These are phyloP conservation scores for Tagetes erecta DNA, from an alignment of 129 eudicot species.

Conservation along the genomic window DNA sequence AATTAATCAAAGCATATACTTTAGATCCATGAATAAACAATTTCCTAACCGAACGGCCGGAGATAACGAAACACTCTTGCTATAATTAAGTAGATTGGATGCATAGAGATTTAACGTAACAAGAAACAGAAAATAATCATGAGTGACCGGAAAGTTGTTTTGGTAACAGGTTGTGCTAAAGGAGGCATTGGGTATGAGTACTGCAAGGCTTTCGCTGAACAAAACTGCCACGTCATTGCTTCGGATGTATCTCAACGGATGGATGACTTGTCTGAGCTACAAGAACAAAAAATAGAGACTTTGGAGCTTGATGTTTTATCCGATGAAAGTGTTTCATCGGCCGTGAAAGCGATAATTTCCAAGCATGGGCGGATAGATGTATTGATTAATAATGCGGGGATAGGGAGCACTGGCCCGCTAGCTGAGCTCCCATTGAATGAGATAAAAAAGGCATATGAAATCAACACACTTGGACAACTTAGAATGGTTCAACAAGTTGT, in stretches of 20 bases:
- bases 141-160: slow-evolving; percentile 53
- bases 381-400: slow-evolving; percentile 71
- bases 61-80: slow-evolving; percentile 8
- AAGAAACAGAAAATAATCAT: slow-evolving; percentile 21
- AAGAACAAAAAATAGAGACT: slow-evolving; percentile 45
- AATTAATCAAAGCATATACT: slow-evolving; percentile 36
- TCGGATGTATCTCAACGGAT: slow-evolving; percentile 55
- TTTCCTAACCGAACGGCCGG: slow-evolving; percentile 8
- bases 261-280: slow-evolving; percentile 45
- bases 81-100: slow-evolving; percentile 18
- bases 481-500: slow-evolving; percentile 72
- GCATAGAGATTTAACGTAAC: background rate
- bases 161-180: slow-evolving; percentile 79
- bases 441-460: slow-evolving; percentile 56
- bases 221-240: slow-evolving; percentile 65
- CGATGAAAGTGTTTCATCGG: slow-evolving; percentile 56
- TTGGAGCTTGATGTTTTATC: slow-evolving; percentile 71
- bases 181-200: slow-evolving; percentile 88
- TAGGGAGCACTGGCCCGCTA: slow-evolving; percentile 71
- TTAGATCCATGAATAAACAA: slow-evolving; percentile 28
- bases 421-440: slow-evolving; percentile 68
- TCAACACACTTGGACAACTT: slow-evolving; percentile 69
- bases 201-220: slow-evolving; percentile 75
- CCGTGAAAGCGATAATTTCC: slow-evolving; percentile 45
- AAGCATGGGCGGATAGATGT: slow-evolving; percentile 62